Evolutionary conservation across 2,329 filamentous ascomycete species (phyloP), one percentile per base, ranked within the genome.

Genomic region (Fusarium kyushuense): DNA sequence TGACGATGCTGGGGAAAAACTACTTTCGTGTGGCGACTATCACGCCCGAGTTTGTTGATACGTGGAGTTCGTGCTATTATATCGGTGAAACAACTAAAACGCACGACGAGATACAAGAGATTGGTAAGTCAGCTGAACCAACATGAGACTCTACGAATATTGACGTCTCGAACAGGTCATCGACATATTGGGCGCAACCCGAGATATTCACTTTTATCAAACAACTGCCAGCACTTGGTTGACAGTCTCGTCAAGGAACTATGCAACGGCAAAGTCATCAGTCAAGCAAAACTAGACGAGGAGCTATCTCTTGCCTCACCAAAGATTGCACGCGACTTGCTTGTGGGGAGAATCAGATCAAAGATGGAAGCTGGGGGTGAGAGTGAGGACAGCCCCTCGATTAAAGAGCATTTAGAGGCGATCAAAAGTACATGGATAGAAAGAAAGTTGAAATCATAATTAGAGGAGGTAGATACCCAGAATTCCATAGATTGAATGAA

Each of bases 61-160:
- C 65, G 2, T 74, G 72, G 72, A 73, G 70, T 43, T 74, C 72
- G 4, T 74, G 70, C 17, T 74, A 73, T 45, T 74, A 74, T 19
- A 63, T 74, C 1, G 72, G 72, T 2, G 72, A 74, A 46, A 74
- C 72, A 2, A 74, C 72, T n/a, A 74, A 74, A 7, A 57, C 72
- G 2, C 72, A 74, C 12, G 41, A 63, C 0, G 70, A 74, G 32
- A 72, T 73, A 7, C 63, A 74, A 10, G 63, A 68, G 2, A 49
- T 73, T 3, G 72, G 72, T 73, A 17, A 36, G 71, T 27, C n/a
- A n/a, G n/a, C n/a, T n/a, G n/a, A n/a, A n/a, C n/a, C n/a, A n/a
- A n/a, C n/a, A n/a, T n/a, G n/a, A n/a, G n/a, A n/a, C n/a, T n/a
- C 8, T 5, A 2, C 3, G 5, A 4, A 8, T 2, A n/a, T 48